Evolutionary conservation across 225 moss, liverwort and hornwort species (phyloP).

Genomic region (Polytrichum commune): DNA sequence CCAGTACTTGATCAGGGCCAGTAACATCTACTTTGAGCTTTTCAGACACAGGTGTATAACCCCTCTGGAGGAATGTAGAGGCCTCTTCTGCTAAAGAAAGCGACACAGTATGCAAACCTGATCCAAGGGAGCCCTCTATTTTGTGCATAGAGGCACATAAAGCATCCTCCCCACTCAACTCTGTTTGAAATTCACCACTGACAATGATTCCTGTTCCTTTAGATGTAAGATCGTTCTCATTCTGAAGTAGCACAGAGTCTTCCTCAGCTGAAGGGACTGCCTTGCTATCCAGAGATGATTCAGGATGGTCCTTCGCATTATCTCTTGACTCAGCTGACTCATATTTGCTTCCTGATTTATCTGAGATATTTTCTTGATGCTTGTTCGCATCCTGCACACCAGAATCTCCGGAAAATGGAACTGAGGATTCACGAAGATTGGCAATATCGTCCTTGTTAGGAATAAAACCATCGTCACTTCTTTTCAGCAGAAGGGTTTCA

Average conservation of each 20-base stretch:
- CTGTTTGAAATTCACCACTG: background rate
- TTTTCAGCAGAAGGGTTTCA: slow-evolving; percentile 1
- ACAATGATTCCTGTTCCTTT: background rate
- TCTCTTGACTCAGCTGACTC: background rate
- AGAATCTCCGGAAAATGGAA: background rate
- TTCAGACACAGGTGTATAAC: background rate
- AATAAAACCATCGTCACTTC: slow-evolving; percentile 7
- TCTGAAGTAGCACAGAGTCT: background rate
- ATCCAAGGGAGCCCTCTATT: background rate
- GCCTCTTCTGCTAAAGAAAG: slow-evolving; percentile 8
- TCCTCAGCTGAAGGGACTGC: background rate
- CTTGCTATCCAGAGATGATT: background rate
- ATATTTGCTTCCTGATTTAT: background rate
- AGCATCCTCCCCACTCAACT: background rate
- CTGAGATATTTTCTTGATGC: slow-evolving; percentile 8
- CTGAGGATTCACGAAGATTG: slow-evolving; percentile 2
- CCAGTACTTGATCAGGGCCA: slow-evolving; percentile 1
- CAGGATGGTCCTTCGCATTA: background rate
- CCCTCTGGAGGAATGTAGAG: background rate
- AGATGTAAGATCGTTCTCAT: background rate
- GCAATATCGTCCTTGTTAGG: slow-evolving; percentile 4
- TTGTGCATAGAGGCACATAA: slow-evolving; percentile 2
- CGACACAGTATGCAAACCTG: background rate
- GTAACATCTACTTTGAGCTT: slow-evolving; percentile 5
- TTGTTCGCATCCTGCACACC: background rate